Evolutionary conservation across 768 basidiomycete genomes (phyloP).

Genomic region (Pisolithus orientalis): DNA sequence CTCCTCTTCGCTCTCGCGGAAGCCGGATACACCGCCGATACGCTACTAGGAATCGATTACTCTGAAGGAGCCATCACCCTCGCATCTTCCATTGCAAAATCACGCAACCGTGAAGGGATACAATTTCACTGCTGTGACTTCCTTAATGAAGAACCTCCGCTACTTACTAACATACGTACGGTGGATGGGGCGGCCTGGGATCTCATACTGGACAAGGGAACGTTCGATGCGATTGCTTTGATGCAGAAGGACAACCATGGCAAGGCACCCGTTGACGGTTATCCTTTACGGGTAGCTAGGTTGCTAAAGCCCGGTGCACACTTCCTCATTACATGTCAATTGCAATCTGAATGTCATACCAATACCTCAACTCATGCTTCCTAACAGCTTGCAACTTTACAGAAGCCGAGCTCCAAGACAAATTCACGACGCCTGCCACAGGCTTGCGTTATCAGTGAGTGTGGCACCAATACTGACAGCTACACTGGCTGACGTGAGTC

Average conservation of each 20-base stretch:
- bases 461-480: background rate
- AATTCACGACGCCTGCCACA: conserved; percentile 43
- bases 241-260: conserved; percentile 53
- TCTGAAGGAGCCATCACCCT: conserved; percentile 65
- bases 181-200: conserved; percentile 46
- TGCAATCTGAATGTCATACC: background rate
- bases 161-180: conserved; percentile 4
- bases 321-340: conserved; percentile 78
- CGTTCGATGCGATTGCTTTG: conserved; percentile 79
- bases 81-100: conserved; percentile 48
- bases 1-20: conserved; percentile 66
- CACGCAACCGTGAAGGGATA: conserved; percentile 29
- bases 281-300: conserved; percentile 50
- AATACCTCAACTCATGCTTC: background rate
- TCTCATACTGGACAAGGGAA: conserved; percentile 80
- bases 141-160: conserved; percentile 43
- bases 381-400: conserved; percentile 77
- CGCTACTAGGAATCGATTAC: conserved; percentile 69
- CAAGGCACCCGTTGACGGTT: conserved; percentile 45
- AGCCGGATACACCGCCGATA: conserved; percentile 50
- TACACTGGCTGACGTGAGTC: background rate
- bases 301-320: conserved; percentile 60
- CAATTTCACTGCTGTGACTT: conserved; percentile 62
- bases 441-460: conserved; percentile 61
- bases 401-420: conserved; percentile 58